Percentiles rank a stretch among this genome's conserved stretches.
These are phyloP conservation scores for Naganishia onofrii DNA, from an alignment of 768 basidiomycete species.

Conservation along the genomic window DNA sequence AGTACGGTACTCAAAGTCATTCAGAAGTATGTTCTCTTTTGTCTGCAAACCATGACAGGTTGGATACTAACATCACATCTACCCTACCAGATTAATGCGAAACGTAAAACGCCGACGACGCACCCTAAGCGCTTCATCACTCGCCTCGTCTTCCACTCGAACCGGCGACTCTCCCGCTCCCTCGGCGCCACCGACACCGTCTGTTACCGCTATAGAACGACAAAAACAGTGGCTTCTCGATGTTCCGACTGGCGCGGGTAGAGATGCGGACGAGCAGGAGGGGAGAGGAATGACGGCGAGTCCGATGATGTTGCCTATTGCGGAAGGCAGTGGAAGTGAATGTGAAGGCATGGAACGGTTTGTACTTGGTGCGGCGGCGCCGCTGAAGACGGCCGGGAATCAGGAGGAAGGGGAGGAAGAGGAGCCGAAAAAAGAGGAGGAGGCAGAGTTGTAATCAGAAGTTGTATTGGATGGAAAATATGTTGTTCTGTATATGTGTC, in stretches of 20 bases:
- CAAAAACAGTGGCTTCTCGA: background rate
- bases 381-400: too few relatives aligned
- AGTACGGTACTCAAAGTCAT: constrained; percentile 9
- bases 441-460: too few relatives aligned
- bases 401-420: too few relatives aligned
- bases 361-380: background rate
- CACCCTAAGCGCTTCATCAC: constrained; percentile 1
- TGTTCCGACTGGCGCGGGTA: background rate
- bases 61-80: too few relatives aligned
- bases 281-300: background rate
- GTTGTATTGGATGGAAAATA: too few relatives aligned
- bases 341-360: background rate
- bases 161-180: background rate
- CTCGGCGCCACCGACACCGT: background rate
- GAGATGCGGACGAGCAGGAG: background rate
- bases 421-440: too few relatives aligned
- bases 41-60: background rate
- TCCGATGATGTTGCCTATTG: constrained; percentile 11
- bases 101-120: constrained; percentile 8
- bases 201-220: background rate
- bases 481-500: too few relatives aligned
- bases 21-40: background rate
- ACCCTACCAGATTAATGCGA: background rate
- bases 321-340: background rate
- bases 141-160: constrained; percentile 1